These are phyloP conservation scores for Alloascoidea africana DNA, from an alignment of 805 yeast species.

Conservation along the genomic window DNA sequence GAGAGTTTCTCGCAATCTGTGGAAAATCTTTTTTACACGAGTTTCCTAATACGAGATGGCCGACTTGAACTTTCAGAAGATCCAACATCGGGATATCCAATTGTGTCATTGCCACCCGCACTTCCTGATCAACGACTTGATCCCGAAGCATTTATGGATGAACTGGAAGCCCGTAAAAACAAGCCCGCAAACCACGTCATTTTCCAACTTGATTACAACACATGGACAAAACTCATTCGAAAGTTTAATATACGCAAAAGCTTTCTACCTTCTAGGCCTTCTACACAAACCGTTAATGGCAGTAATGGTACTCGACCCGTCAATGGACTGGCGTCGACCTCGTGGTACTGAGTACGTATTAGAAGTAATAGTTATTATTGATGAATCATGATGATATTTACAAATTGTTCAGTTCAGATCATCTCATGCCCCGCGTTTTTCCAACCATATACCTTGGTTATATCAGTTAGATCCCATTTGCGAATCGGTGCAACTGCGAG, in stretches of 20 bases:
- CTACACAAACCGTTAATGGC: neutral
- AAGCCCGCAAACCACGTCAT: constrained; percentile 43
- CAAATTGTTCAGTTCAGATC: no score
- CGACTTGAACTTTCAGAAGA: constrained; percentile 39
- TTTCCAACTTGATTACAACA: constrained; percentile 48
- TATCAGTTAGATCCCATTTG: constrained; percentile 67
- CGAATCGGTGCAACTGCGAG: constrained; percentile 47
- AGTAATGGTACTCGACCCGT: no score
- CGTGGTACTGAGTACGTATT: no score
- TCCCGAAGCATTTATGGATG: constrained; percentile 11
- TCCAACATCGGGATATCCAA: constrained; percentile 28
- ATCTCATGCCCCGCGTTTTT: no score
- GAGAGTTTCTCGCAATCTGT: constrained; percentile 60
- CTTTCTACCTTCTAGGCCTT: constrained; percentile 29
- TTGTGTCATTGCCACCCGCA: constrained; percentile 19
- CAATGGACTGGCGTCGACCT: no score
- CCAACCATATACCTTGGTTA: constrained; percentile 40
- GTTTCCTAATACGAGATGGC: constrained; percentile 69
- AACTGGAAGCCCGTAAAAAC: constrained; percentile 9
- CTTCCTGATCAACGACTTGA: constrained; percentile 15
- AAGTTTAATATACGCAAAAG: constrained; percentile 39
- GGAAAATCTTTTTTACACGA: constrained; percentile 71
- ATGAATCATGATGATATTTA: no score
- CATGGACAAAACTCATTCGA: constrained; percentile 48
- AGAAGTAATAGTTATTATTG: no score